These are phyloP conservation scores for Aspergillus diversus DNA, from an alignment of 495 filamentous ascomycete genomes.

Conservation along the genomic window DNA sequence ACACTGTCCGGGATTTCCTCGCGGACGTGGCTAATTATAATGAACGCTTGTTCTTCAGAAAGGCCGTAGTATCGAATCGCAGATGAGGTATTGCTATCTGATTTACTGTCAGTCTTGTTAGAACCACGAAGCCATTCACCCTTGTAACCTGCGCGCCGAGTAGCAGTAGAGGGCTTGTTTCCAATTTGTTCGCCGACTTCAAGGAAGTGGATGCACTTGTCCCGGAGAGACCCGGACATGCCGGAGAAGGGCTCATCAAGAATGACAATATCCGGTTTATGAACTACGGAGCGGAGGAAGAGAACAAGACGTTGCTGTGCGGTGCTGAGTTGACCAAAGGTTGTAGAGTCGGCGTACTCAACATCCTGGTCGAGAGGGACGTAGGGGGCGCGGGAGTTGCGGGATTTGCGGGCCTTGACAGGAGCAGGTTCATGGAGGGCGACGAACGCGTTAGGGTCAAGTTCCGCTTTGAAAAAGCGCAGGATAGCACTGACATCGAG, in stretches of 20 bases:
- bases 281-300: conserved; percentile 82
- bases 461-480: conserved; percentile 72
- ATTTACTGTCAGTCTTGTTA: not conserved
- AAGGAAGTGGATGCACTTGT: conserved; percentile 82
- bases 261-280: conserved; percentile 83
- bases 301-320: conserved; percentile 81
- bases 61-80: conserved; percentile 41
- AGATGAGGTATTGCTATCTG: not conserved
- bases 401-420: conserved; percentile 18
- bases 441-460: conserved; percentile 55
- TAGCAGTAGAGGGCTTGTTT: conserved; percentile 7
- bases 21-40: conserved; percentile 85
- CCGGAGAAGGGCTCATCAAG: conserved; percentile 93
- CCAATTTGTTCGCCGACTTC: conserved; percentile 53
- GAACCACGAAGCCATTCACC: conserved; percentile 17
- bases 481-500: conserved; percentile 66
- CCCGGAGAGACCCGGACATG: conserved; percentile 78
- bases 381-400: conserved; percentile 11
- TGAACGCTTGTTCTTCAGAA: conserved; percentile 69
- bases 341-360: conserved; percentile 68
- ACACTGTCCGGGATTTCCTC: conserved; percentile 86
- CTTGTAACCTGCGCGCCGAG: conserved; percentile 10
- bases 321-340: conserved; percentile 75
- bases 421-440: conserved; percentile 15
- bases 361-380: conserved; percentile 39